Evolutionary conservation across 2,329 filamentous ascomycete genomes (phyloP).

Genomic region (Periglandula ipomoeae): DNA sequence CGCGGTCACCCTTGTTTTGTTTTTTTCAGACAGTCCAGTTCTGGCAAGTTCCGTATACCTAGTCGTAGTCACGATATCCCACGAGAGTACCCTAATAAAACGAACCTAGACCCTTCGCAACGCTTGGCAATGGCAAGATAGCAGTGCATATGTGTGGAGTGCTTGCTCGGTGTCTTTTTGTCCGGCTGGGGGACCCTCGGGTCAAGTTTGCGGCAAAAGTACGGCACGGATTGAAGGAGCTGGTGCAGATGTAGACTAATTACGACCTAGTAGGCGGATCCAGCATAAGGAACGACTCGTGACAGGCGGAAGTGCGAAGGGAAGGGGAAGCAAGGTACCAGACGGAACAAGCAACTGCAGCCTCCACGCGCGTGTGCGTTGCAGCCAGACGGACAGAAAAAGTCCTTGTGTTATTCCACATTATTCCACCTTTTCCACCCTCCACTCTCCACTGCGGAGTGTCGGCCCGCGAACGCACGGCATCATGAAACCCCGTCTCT

Average conservation of each 20-base stretch:
- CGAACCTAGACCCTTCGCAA: neutral
- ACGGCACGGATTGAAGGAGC: too few species aligned
- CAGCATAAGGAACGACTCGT: too few species aligned
- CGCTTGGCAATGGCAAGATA: neutral
- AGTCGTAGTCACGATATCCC: conserved; percentile 3
- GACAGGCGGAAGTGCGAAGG: too few species aligned
- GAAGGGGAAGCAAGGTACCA: too few species aligned
- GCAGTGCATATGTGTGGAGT: neutral
- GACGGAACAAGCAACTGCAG: too few species aligned
- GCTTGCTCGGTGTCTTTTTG: neutral
- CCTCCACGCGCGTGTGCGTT: too few species aligned
- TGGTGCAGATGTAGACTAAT: too few species aligned
- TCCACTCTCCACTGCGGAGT: neutral
- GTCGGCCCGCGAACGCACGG: neutral
- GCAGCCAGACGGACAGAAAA: too few species aligned
- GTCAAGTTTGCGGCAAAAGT: too few species aligned
- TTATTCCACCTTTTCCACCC: too few species aligned
- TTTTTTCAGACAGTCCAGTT: neutral
- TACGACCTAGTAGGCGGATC: too few species aligned
- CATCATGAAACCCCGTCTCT: neutral
- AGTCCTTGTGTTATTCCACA: too few species aligned
- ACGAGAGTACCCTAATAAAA: neutral
- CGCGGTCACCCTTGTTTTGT: neutral
- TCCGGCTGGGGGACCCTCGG: neutral
- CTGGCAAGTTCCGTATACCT: neutral